These are phyloP conservation scores for Verticillium isaacii DNA, from an alignment of 2,329 filamentous ascomycete species.

Conservation along the genomic window DNA sequence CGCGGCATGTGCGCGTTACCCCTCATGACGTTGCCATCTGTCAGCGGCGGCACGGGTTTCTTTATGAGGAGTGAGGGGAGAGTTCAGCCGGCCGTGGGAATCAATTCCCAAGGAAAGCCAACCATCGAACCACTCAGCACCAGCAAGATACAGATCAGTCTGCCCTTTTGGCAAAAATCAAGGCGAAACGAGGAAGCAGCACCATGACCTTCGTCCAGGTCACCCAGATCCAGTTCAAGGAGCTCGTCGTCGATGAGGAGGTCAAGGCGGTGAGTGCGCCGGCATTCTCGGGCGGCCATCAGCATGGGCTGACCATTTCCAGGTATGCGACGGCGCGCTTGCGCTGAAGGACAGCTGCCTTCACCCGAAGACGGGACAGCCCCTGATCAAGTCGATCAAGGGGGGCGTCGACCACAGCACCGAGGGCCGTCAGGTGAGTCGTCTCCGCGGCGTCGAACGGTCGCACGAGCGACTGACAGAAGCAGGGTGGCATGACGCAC, in stretches of 20 bases:
- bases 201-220: conserved; percentile 63
- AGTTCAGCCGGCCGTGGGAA: neutral
- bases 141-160: neutral
- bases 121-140: no score
- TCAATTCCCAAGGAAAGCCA: neutral
- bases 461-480: neutral
- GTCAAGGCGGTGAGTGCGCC: conserved; percentile 47
- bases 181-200: neutral
- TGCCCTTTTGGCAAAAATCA: neutral
- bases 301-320: neutral
- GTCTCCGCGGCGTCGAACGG: neutral
- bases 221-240: conserved; percentile 63
- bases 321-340: conserved; percentile 32
- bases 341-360: conserved; percentile 55
- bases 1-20: neutral
- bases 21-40: neutral
- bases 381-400: conserved; percentile 54
- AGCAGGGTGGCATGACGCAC: conserved; percentile 60
- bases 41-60: neutral
- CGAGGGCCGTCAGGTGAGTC: conserved; percentile 52
- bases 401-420: conserved; percentile 60
- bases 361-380: conserved; percentile 51
- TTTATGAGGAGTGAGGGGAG: neutral
- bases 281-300: neutral
- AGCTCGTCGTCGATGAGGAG: conserved; percentile 38